Evolutionary conservation across 2,329 filamentous ascomycete species (phyloP).

Genomic region (Sclerotiophoma versabilis): DNA sequence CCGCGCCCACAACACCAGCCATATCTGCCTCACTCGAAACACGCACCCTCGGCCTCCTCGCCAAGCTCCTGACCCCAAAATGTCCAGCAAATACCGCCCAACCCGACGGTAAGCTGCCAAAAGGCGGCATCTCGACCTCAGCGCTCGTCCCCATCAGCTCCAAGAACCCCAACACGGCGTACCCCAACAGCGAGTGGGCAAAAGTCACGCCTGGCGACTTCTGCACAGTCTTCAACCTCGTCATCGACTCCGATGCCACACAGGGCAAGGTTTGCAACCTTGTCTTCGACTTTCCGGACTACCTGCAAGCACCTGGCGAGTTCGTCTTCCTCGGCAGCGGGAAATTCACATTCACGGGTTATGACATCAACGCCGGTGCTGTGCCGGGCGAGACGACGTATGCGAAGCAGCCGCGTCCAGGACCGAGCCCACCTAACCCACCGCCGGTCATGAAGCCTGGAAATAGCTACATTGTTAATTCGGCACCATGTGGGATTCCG

Average conservation of each 20-base stretch:
- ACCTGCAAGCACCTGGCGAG: conserved; percentile 21
- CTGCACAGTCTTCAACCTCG: conserved; percentile 43
- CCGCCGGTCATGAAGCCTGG: conserved; percentile 31
- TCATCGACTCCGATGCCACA: conserved; percentile 25
- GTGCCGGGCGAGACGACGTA: conserved; percentile 29
- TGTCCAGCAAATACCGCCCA: conserved; percentile 29
- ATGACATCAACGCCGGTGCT: conserved; percentile 30
- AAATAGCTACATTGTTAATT: conserved; percentile 33
- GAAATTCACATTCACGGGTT: conserved; percentile 34
- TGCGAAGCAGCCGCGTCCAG: conserved; percentile 29
- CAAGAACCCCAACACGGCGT: conserved; percentile 28
- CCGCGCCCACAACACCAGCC: conserved; percentile 40
- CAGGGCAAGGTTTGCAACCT: conserved; percentile 41
- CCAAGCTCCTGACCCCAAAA: conserved; percentile 2
- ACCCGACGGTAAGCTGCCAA: conserved; percentile 33
- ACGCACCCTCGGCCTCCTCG: conserved; percentile 25
- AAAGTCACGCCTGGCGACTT: conserved; percentile 36
- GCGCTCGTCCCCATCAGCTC: conserved; percentile 32
- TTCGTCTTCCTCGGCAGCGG: conserved; percentile 28
- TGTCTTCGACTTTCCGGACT: conserved; percentile 37
- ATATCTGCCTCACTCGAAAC: conserved; percentile 23
- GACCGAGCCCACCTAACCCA: conserved; percentile 27
- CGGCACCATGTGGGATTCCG: conserved; percentile 31
- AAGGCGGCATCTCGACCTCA: conserved; percentile 26
- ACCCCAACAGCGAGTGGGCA: conserved; percentile 23